A percentile compares a stretch with the other conserved stretches of the same genome.
phyloP scores from a whole-genome alignment of 2,329 filamentous ascomycete genomes.

The Drechslera avenae region DNA sequence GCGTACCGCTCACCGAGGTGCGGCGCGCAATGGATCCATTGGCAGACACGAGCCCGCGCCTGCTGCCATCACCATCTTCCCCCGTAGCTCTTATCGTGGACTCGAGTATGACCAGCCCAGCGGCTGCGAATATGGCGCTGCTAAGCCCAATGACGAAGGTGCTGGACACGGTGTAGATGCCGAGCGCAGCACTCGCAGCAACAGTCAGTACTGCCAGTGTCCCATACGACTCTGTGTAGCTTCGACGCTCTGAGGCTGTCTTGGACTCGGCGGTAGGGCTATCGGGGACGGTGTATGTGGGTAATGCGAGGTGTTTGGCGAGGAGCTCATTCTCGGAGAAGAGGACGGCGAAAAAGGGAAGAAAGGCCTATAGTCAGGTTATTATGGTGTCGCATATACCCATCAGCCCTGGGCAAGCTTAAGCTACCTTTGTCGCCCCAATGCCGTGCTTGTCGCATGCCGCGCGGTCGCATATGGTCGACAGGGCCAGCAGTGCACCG shows the following conservation, averaged over 20 bases:
- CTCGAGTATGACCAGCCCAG: conserved; percentile 51
- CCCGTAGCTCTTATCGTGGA: conserved; percentile 34
- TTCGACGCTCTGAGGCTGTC: conserved; percentile 19
- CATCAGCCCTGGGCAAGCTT: too few species aligned
- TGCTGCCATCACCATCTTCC: conserved; percentile 30
- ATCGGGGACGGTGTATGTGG: conserved; percentile 29
- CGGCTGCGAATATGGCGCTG: conserved; percentile 48
- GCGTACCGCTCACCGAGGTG: conserved; percentile 27
- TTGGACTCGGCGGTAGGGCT: conserved; percentile 25
- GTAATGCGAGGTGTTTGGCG: conserved; percentile 30
- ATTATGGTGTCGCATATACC: too few species aligned
- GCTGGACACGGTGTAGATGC: conserved; percentile 40
- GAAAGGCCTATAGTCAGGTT: conserved; percentile 33
- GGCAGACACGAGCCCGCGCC: conserved; percentile 42
- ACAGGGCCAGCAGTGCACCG: conserved; percentile 50
- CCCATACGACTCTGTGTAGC: conserved; percentile 28
- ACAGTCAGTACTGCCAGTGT: conserved; percentile 44
- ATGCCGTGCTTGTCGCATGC: conserved; percentile 52
- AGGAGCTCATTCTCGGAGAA: conserved; percentile 37
- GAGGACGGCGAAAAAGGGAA: conserved; percentile 42
- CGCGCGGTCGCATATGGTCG: conserved; percentile 51
- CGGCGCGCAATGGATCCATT: conserved; percentile 42
- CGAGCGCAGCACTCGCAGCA: conserved; percentile 46
- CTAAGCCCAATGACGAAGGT: conserved; percentile 50
- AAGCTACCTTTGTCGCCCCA: conserved; percentile 53